phyloP scores from a whole-genome alignment of 2,329 filamentous ascomycete species.

The Microdochium paspali region DNA sequence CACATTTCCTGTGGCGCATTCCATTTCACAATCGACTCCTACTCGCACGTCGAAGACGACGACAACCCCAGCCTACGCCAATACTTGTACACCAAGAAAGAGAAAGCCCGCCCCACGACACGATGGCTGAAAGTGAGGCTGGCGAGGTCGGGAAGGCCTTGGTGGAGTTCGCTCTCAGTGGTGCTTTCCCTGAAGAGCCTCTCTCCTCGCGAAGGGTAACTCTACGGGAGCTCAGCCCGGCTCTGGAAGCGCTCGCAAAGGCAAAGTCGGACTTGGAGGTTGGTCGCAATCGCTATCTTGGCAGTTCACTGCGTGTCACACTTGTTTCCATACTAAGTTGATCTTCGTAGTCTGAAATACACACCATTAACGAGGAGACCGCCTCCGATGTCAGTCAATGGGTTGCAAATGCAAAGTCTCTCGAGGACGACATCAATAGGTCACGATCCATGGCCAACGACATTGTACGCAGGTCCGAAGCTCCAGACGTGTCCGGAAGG shows the following conservation, averaged over 20 bases:
- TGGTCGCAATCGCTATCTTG: constrained; percentile 5
- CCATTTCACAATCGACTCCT: too few species aligned
- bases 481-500: constrained; percentile 42
- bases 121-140: constrained; percentile 17
- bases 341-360: constrained; percentile 54
- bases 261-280: constrained; percentile 37
- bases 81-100: too few species aligned
- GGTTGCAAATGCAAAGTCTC: constrained; percentile 73
- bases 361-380: constrained; percentile 64
- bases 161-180: constrained; percentile 48
- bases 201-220: constrained; percentile 27
- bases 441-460: constrained; percentile 72
- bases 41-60: background rate
- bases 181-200: constrained; percentile 36
- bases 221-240: constrained; percentile 25
- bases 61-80: too few species aligned
- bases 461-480: constrained; percentile 70
- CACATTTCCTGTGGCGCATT: too few species aligned
- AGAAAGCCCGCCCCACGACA: constrained; percentile 1
- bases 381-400: constrained; percentile 76
- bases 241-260: constrained; percentile 28
- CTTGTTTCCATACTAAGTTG: constrained; percentile 4
- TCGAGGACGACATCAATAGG: constrained; percentile 77
- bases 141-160: constrained; percentile 45
- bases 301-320: background rate